Percentiles rank a stretch among this genome's conserved stretches.
Conservation (phyloP, 495 filamentous ascomycete species). For the Penicillium silybi region DNA sequence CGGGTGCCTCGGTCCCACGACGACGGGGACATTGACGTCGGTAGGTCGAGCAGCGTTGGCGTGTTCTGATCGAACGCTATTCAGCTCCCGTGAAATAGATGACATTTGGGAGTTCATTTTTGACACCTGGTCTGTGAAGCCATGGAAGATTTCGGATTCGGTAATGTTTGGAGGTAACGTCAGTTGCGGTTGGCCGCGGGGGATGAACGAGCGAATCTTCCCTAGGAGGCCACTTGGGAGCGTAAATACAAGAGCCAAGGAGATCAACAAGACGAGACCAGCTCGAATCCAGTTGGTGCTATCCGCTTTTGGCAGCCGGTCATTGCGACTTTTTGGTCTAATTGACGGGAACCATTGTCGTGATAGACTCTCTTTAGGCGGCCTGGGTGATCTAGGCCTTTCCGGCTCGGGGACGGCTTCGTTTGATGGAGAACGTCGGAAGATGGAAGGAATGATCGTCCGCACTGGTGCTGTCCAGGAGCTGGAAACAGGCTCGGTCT, state of each 20-base stretch:
- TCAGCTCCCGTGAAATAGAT: constrained; percentile 34
- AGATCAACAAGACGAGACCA: constrained; percentile 6
- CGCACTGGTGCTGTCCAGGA: constrained; percentile 20
- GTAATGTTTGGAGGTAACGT: constrained; percentile 19
- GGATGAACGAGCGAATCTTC: constrained; percentile 10
- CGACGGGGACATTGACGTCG: constrained; percentile 2
- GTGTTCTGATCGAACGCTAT: constrained; percentile 22
- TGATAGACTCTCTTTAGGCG: constrained; percentile 2
- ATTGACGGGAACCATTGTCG: constrained; percentile 7
- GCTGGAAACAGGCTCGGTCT: neutral
- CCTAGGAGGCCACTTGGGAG: constrained; percentile 2
- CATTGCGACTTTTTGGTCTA: neutral
- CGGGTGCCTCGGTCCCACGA: constrained; percentile 3
- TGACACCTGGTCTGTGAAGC: constrained; percentile 29
- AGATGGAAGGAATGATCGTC: constrained; percentile 24
- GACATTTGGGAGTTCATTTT: constrained; percentile 32
- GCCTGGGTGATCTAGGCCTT: neutral
- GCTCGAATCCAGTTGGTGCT: constrained; percentile 5
- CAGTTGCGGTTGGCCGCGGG: neutral
- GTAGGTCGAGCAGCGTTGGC: constrained; percentile 17
- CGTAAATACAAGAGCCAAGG: constrained; percentile 8
- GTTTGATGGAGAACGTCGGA: neutral
- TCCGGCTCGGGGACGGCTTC: neutral
- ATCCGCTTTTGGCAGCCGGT: too few species aligned
- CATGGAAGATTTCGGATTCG: constrained; percentile 21